Conservation (phyloP, 768 basidiomycete genomes). For the Ramaria rubella region DNA sequence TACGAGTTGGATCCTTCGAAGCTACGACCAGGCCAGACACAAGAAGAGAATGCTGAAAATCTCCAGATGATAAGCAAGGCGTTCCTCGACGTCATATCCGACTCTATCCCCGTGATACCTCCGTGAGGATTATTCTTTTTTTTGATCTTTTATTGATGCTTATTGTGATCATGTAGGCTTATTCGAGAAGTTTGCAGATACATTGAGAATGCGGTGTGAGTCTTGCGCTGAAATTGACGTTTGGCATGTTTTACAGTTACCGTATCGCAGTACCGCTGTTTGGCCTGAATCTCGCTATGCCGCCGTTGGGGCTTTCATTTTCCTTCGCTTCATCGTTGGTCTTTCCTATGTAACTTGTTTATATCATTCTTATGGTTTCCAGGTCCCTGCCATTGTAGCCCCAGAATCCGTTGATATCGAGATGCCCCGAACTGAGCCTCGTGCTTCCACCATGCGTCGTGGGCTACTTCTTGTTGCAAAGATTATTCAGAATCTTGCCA, state of each 20-base stretch:
- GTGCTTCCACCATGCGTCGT: conserved; percentile 55
- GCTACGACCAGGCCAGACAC: conserved; percentile 48
- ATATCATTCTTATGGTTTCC: conserved; percentile 22
- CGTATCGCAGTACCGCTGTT: conserved; percentile 42
- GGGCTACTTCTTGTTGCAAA: conserved; percentile 86
- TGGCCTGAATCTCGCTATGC: conserved; percentile 80
- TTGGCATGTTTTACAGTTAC: neutral
- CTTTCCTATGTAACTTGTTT: neutral
- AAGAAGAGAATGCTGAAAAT: conserved; percentile 60
- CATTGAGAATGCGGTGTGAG: conserved; percentile 73
- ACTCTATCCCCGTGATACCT: conserved; percentile 65
- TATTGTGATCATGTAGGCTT: conserved; percentile 42
- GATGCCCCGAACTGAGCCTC: conserved; percentile 23
- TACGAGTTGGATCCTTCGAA: conserved; percentile 69
- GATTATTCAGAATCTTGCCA: conserved; percentile 88
- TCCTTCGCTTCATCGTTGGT: conserved; percentile 55
- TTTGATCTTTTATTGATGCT: neutral
- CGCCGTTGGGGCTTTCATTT: conserved; percentile 86
- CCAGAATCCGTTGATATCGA: conserved; percentile 83
- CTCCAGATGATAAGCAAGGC: conserved; percentile 67
- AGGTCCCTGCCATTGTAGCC: conserved; percentile 83
- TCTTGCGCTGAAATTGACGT: conserved; percentile 12
- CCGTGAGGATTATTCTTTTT: conserved; percentile 43
- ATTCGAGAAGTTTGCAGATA: conserved; percentile 83
- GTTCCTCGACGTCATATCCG: conserved; percentile 68